Conservation (phyloP, 73 alveolate genomes). For the Tetrahymena borealis region DNA sequence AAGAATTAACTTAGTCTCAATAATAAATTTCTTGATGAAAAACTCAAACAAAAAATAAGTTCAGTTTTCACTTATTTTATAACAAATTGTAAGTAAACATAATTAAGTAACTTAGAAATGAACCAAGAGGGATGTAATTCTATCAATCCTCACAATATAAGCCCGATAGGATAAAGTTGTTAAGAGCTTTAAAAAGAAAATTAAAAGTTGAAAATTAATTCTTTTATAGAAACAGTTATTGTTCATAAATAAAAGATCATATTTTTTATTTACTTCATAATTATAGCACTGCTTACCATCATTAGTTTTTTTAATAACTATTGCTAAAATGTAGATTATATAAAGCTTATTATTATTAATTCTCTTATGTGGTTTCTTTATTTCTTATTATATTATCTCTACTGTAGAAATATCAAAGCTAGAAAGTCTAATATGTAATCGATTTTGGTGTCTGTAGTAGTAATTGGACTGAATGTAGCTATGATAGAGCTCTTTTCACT, state of each 20-base stretch:
- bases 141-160: too few relatives aligned
- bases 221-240: not conserved
- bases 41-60: too few relatives aligned
- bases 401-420: not conserved
- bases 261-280: not conserved
- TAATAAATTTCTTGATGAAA: too few relatives aligned
- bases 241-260: not conserved
- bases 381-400: not conserved
- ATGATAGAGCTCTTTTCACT: not conserved
- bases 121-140: too few relatives aligned
- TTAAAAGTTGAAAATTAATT: not conserved
- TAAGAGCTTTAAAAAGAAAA: not conserved
- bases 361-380: not conserved
- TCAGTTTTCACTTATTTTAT: too few relatives aligned
- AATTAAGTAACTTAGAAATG: too few relatives aligned
- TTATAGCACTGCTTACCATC: not conserved
- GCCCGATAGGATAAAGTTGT: too few relatives aligned
- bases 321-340: not conserved
- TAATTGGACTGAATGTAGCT: not conserved
- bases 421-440: not conserved
- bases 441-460: not conserved
- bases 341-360: not conserved
- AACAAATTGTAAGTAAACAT: too few relatives aligned
- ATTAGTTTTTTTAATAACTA: not conserved
- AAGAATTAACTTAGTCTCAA: too few relatives aligned